A percentile compares a stretch with the other conserved stretches of the same genome.
Conservation (phyloP, 2,329 filamentous ascomycete species). For the Seiridium cupressi region DNA sequence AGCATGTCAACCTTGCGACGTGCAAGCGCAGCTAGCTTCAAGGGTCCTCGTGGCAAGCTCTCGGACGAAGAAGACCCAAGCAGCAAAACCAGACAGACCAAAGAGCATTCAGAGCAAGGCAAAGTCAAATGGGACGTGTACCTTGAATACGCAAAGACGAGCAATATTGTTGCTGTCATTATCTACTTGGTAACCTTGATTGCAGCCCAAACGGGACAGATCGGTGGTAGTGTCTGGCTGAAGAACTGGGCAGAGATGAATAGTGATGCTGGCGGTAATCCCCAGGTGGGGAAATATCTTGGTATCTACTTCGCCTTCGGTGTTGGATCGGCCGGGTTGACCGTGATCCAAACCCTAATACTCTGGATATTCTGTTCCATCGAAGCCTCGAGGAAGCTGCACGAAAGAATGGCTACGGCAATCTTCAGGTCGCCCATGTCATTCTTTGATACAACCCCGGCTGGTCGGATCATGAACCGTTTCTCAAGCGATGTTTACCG, state of each 20-base stretch:
- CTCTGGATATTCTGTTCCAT: constrained; percentile 99
- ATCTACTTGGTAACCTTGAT: constrained; percentile 78
- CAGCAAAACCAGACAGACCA: constrained; percentile 78
- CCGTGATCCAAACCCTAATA: constrained; percentile 89
- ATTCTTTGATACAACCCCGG: constrained; percentile 96
- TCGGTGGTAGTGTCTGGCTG: constrained; percentile 88
- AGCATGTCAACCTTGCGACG: constrained; percentile 82
- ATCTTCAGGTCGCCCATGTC: constrained; percentile 98
- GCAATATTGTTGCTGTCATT: constrained; percentile 79
- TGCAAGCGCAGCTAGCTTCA: constrained; percentile 89
- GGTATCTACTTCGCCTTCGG: constrained; percentile 96
- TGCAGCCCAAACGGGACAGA: constrained; percentile 76
- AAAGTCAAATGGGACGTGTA: constrained; percentile 99
- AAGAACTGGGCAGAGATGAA: constrained; percentile 90
- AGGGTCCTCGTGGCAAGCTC: constrained; percentile 78
- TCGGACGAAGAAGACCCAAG: constrained; percentile 77
- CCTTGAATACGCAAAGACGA: constrained; percentile 89
- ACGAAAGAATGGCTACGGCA: constrained; percentile 94
- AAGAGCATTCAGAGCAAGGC: constrained; percentile 89
- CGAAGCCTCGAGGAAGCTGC: constrained; percentile 93
- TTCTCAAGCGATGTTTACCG: constrained; percentile 87
- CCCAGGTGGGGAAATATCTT: constrained; percentile 82
- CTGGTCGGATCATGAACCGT: constrained; percentile 92
- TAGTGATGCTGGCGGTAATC: constrained; percentile 64
- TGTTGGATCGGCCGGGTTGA: constrained; percentile 78